Conservation (phyloP, 73 alveolate species). For the Tetrahymena borealis region DNA sequence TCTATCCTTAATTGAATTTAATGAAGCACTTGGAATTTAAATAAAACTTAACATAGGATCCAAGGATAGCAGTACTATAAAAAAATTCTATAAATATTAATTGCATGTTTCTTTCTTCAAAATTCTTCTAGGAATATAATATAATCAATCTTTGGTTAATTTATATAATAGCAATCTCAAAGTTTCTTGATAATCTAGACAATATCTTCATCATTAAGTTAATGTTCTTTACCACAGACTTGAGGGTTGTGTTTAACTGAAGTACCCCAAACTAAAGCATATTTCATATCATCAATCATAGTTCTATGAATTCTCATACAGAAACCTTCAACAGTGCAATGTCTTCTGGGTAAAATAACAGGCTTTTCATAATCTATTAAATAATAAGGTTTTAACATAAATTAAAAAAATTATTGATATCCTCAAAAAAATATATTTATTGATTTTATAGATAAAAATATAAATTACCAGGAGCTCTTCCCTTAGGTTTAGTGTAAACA, state of each 20-base stretch:
- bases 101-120: no score
- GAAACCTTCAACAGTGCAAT: constrained; percentile 81
- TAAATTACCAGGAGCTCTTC: constrained; percentile 46
- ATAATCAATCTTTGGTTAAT: no score
- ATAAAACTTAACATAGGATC: no score
- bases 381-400: background rate
- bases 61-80: no score
- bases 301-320: constrained; percentile 90
- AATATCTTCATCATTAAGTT: constrained; percentile 91
- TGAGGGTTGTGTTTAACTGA: constrained; percentile 91
- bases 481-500: constrained; percentile 97
- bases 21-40: no score
- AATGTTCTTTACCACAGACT: constrained; percentile 95
- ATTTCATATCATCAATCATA: constrained; percentile 83
- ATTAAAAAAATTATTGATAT: background rate
- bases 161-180: background rate
- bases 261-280: constrained; percentile 97
- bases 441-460: background rate
- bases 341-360: constrained; percentile 73
- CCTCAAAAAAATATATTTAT: no score
- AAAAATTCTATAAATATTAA: no score
- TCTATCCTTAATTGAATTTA: no score
- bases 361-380: constrained; percentile 86
- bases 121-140: no score
- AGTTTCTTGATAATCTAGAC: constrained; percentile 66